Evolutionary conservation across 441 rosid species (phyloP).

Genomic region (Pelargonium myrrhifolium): DNA sequence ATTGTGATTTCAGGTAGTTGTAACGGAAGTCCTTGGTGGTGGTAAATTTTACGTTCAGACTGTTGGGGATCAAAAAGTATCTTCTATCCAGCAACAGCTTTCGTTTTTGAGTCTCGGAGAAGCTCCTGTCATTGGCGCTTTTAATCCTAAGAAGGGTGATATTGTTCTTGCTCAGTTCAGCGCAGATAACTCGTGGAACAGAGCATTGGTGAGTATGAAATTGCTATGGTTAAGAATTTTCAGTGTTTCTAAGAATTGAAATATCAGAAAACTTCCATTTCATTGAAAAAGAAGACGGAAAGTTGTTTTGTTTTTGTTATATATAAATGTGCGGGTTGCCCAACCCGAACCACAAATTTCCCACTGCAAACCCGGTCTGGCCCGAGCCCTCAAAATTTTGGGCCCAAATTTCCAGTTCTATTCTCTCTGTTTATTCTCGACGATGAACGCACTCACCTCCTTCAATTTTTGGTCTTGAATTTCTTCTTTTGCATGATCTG

Average conservation of each 20-base stretch:
- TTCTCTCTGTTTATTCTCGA: too few species aligned
- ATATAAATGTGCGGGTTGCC: too few species aligned
- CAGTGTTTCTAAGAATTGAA: too few species aligned
- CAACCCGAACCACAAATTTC: too few species aligned
- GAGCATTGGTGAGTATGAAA: constrained; percentile 68
- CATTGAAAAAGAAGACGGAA: too few species aligned
- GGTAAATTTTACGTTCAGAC: constrained; percentile 85
- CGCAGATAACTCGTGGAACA: constrained; percentile 89
- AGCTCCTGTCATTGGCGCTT: constrained; percentile 80
- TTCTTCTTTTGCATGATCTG: not conserved
- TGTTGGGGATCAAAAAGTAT: constrained; percentile 69
- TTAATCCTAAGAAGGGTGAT: constrained; percentile 86
- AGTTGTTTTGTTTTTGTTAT: too few species aligned
- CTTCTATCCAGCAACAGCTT: constrained; percentile 77
- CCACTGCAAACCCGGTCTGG: too few species aligned
- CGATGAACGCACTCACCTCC: too few species aligned
- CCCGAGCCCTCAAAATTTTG: too few species aligned
- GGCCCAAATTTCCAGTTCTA: too few species aligned
- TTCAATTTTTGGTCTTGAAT: not conserved
- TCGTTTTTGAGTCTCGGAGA: constrained; percentile 68
- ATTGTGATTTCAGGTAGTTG: constrained; percentile 14
- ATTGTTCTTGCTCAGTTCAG: constrained; percentile 85
- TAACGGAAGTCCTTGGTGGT: constrained; percentile 66
- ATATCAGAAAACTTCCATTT: too few species aligned
- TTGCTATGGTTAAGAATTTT: not conserved